Base-by-base conservation (phyloP, 306 rosid genomes). In the Fragaria vesca region DNA sequence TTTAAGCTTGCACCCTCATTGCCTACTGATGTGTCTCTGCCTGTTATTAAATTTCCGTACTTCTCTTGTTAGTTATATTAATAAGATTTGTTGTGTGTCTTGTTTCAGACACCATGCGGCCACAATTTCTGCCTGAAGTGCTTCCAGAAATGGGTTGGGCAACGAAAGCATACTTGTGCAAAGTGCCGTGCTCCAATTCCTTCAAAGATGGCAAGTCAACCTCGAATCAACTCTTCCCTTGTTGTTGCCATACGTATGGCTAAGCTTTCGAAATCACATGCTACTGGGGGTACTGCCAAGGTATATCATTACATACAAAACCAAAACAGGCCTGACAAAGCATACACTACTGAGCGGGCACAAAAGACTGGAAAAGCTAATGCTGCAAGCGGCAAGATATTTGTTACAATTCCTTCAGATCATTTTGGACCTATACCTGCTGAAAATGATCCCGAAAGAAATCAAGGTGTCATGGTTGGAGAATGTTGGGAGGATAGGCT, bases 51-150 rank as follows among this genome's bases (percentile, higher is more conserved):
- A 38, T 21, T 54, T 50, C 12, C 7, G 30, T n/a, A 6, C 28
- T 4, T 58, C 36, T 28, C 8, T 48, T 48, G 28, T 32, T 72
- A 28, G 17, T 61, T 28, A 72, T 17, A 57, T n/a, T 52, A 36
- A 11, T 51, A 34, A 34, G 2, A 21, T 12, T 52, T 34, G n/a
- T 70, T 38, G 34, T 36, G 9, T 63, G 5, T 34, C 12, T 43
- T 38, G 18, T 68, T 8, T 15, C 81, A 94, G 98, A 90, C 96
- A 0, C 93, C 97, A 1, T 94, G 98, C 21, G 98, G 96, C 2
- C 97, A 91, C 90, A 91, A 89, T 55, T 91, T 88, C 30, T 94
- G 97, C 55, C 32, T 94, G 74, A 85, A 63, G 79, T 94, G 98
- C 76, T 94, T 94, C 62, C 78, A 88, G 82, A 94, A 88, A 38